Evolutionary conservation across 78 protist genomes (phyloP).

Genomic region (Dictyostelium firmibasis): DNA sequence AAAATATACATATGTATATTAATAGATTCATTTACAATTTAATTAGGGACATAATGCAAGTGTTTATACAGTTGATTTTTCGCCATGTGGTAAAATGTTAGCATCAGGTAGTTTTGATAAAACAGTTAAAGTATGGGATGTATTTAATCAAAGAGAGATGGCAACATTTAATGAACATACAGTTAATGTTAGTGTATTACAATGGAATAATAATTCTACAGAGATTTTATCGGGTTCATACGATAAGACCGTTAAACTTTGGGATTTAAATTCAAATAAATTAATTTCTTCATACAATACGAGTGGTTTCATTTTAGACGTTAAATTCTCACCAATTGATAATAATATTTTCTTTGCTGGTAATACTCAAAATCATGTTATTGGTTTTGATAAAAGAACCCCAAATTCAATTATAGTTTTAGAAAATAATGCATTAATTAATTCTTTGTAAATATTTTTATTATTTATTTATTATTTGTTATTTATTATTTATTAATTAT

Average conservation of each 20-base stretch:
- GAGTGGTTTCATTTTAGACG: slow-evolving; percentile 65
- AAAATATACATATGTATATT: too few relatives aligned
- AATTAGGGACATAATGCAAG: slow-evolving; percentile 78
- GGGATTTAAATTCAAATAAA: slow-evolving; percentile 72
- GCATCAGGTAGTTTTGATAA: slow-evolving; percentile 87
- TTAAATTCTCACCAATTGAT: slow-evolving; percentile 69
- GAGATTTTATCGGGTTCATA: slow-evolving; percentile 67
- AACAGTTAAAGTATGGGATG: slow-evolving; percentile 72
- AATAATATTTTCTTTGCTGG: slow-evolving; percentile 73
- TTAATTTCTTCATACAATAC: not conserved
- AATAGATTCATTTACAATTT: too few relatives aligned
- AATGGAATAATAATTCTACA: slow-evolving; percentile 69
- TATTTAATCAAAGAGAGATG: slow-evolving; percentile 52
- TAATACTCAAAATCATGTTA: slow-evolving; percentile 52
- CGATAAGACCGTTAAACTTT: slow-evolving; percentile 79
- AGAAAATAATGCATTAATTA: slow-evolving; percentile 72
- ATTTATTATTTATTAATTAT: too few relatives aligned
- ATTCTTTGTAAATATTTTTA: slow-evolving; percentile 61
- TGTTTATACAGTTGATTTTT: slow-evolving; percentile 79
- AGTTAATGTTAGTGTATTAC: slow-evolving; percentile 64
- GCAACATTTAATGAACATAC: slow-evolving; percentile 61
- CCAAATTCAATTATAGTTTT: slow-evolving; percentile 41
- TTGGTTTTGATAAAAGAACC: slow-evolving; percentile 67
- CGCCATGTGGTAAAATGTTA: slow-evolving; percentile 82
- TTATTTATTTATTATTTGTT: not conserved